Evolutionary conservation across 805 yeast genomes (phyloP).

Genomic region (Candida lessepsii): DNA sequence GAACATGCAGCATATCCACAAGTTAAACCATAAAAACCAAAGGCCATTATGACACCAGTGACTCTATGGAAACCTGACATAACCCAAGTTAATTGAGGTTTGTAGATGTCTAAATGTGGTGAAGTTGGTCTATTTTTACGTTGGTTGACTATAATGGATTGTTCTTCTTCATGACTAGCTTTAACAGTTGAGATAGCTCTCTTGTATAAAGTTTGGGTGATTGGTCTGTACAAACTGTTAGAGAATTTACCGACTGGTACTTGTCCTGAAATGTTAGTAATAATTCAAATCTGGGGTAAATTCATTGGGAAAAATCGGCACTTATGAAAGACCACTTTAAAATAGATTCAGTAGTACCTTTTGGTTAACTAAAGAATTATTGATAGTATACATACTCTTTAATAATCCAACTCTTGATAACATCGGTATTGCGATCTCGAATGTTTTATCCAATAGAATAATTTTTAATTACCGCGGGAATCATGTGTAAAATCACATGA

Average conservation of each 20-base stretch:
- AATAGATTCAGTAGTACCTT: no score
- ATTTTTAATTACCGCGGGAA: slow-evolving; percentile 11
- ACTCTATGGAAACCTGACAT: slow-evolving; percentile 84
- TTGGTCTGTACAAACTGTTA: slow-evolving; percentile 5
- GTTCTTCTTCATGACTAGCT: slow-evolving; percentile 62
- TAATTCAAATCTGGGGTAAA: no score
- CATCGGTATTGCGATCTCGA: slow-evolving; percentile 17
- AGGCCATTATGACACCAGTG: slow-evolving; percentile 81
- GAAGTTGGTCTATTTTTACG: slow-evolving; percentile 86
- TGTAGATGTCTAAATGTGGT: slow-evolving; percentile 86
- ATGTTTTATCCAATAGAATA: slow-evolving; percentile 12
- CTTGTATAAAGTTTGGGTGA: slow-evolving; percentile 5
- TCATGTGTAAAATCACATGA: slow-evolving; percentile 6
- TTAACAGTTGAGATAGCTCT: slow-evolving; percentile 27
- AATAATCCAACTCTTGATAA: slow-evolving; percentile 35
- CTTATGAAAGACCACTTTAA: no score
- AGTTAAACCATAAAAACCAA: slow-evolving; percentile 75
- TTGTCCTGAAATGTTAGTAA: slow-evolving; percentile 6
- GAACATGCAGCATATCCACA: slow-evolving; percentile 72
- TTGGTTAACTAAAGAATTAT: no score
- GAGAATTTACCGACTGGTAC: slow-evolving; percentile 4
- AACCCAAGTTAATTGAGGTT: slow-evolving; percentile 85
- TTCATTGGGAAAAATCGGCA: slow-evolving; percentile 1
- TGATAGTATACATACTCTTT: slow-evolving; percentile 5
- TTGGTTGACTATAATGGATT: slow-evolving; percentile 71